A percentile compares a stretch with the other conserved stretches of the same genome.
phyloP scores from a whole-genome alignment of 805 yeast genomes.

The Candida nemodendra region DNA sequence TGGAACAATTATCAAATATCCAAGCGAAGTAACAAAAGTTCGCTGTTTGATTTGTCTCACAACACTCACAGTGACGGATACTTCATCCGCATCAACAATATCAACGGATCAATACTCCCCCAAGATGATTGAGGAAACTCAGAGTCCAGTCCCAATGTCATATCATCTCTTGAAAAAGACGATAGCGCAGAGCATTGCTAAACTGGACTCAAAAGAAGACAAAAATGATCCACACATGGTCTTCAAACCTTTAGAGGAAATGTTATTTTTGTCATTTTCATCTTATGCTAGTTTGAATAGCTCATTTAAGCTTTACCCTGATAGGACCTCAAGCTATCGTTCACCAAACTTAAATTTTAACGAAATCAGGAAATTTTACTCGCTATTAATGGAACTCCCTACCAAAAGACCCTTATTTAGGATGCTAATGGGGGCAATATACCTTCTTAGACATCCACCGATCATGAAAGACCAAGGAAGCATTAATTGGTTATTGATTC shows the following conservation, averaged over 20 bases:
- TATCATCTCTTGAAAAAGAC: conserved; percentile 33
- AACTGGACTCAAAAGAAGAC: conserved; percentile 1
- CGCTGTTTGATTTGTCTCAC: conserved; percentile 64
- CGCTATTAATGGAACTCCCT: conserved; percentile 48
- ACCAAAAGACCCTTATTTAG: conserved; percentile 58
- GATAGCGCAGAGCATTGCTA: conserved; percentile 35
- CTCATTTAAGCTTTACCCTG: conserved; percentile 47
- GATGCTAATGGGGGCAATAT: conserved; percentile 51
- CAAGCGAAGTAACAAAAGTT: conserved; percentile 38
- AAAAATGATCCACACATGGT: conserved; percentile 19
- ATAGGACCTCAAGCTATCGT: conserved; percentile 28
- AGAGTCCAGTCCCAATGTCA: conserved; percentile 23
- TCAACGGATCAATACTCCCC: background rate
- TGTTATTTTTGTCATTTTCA: conserved; percentile 48
- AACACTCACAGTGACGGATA: conserved; percentile 20
- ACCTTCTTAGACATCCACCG: conserved; percentile 52
- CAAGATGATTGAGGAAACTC: conserved; percentile 1
- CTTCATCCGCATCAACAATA: background rate
- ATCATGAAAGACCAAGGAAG: conserved; percentile 40
- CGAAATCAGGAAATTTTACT: conserved; percentile 48
- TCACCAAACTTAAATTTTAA: conserved; percentile 50
- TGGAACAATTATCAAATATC: conserved; percentile 42
- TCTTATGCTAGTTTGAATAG: conserved; percentile 45
- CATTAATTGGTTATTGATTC: conserved; percentile 58
- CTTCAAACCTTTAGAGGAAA: conserved; percentile 50